A percentile compares a stretch with the other conserved stretches of the same genome.
Evolutionary conservation across 1,284 basidiomycete genomes (phyloP).

Genomic region (Rhodofomes roseus): DNA sequence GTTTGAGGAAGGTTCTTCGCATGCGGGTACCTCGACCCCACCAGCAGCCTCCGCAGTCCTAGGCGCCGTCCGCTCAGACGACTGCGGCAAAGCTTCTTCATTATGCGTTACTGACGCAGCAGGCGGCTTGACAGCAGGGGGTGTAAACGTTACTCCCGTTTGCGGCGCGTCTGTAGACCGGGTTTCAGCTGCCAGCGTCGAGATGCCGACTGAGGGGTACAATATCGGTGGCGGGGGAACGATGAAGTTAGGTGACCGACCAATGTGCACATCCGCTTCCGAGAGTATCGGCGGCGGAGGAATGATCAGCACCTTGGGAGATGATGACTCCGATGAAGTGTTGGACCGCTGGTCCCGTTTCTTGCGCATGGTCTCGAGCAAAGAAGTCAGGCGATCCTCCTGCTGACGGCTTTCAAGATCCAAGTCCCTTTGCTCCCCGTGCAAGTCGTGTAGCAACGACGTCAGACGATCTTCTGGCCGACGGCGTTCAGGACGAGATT

Average conservation of each 20-base stretch:
- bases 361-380: too few species aligned
- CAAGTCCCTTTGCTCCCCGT: too few species aligned
- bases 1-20: not conserved
- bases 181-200: not conserved
- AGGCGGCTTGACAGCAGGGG: not conserved
- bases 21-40: not conserved
- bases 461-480: too few species aligned
- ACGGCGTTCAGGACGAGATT: not conserved
- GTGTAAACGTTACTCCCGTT: not conserved
- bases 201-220: slow-evolving; percentile 6
- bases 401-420: too few species aligned
- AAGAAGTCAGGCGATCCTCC: too few species aligned
- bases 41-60: not conserved
- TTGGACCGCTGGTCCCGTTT: not conserved
- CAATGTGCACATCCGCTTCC: slow-evolving; percentile 18
- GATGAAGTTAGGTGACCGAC: slow-evolving; percentile 4
- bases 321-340: not conserved
- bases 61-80: not conserved
- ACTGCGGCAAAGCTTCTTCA: not conserved
- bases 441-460: too few species aligned
- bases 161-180: not conserved
- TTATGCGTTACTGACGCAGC: not conserved
- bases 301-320: slow-evolving; percentile 9
- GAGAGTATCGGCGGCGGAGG: slow-evolving; percentile 37
- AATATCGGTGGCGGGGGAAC: slow-evolving; percentile 19